Evolutionary conservation across 768 basidiomycete genomes (phyloP).

Genomic region (Amanita muscaria): DNA sequence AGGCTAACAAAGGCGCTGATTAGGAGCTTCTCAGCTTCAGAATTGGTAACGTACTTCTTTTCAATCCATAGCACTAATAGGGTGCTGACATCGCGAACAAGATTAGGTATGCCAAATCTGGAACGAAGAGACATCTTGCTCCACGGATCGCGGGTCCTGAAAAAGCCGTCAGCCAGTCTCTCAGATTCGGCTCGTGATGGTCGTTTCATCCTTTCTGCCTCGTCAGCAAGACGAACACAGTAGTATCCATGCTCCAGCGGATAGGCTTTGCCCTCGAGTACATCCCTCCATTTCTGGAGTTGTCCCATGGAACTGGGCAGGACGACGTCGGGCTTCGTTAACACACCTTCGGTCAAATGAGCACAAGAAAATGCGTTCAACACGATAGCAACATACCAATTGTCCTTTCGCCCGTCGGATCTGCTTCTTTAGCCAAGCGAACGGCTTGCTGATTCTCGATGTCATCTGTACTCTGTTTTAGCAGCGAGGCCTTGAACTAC

Average conservation of each 20-base stretch:
- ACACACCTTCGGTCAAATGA: conserved; percentile 38
- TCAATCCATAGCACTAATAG: conserved; percentile 47
- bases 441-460: conserved; percentile 57
- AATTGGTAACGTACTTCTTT: conserved; percentile 31
- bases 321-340: conserved; percentile 63
- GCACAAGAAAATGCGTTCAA: background rate
- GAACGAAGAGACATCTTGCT: conserved; percentile 25
- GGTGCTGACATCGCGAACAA: conserved; percentile 43
- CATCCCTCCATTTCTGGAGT: conserved; percentile 37
- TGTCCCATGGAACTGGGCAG: conserved; percentile 31
- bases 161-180: conserved; percentile 32
- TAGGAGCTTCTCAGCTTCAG: background rate
- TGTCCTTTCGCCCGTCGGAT: conserved; percentile 47
- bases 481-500: too few species aligned
- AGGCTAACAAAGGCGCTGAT: conserved; percentile 29
- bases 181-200: conserved; percentile 30
- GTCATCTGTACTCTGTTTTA: too few species aligned
- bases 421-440: conserved; percentile 40
- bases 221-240: conserved; percentile 57
- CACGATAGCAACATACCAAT: conserved; percentile 36
- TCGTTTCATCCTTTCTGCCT: conserved; percentile 35
- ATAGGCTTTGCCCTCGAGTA: conserved; percentile 39
- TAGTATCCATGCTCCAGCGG: conserved; percentile 50
- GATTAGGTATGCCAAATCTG: conserved; percentile 48
- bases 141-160: conserved; percentile 46